phyloP scores from a whole-genome alignment of 164 flowering plant genomes.

The Amborella trichopoda region DNA sequence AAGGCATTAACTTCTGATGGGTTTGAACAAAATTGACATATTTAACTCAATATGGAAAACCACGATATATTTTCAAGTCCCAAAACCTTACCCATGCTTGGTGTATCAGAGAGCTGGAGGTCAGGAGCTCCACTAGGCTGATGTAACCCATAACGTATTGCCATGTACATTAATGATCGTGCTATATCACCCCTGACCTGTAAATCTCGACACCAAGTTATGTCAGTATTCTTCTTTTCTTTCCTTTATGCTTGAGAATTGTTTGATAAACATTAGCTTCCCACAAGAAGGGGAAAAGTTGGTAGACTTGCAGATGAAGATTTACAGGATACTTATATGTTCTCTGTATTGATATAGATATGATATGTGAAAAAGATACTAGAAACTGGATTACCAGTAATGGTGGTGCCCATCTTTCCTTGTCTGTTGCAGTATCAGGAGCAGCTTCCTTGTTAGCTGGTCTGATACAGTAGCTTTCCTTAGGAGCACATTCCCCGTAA shows the following conservation, averaged over 20 bases:
- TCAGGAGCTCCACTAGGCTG: slow-evolving; percentile 19
- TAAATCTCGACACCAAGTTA: no score
- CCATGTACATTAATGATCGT: slow-evolving; percentile 53
- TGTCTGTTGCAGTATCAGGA: slow-evolving; percentile 38
- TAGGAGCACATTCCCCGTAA: slow-evolving; percentile 31
- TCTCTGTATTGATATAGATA: no score
- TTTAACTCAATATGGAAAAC: no score
- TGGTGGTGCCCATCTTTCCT: slow-evolving; percentile 50
- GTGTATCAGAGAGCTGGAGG: slow-evolving; percentile 43
- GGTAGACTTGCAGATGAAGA: no score
- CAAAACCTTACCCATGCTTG: slow-evolving; percentile 22
- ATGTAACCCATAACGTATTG: slow-evolving; percentile 33
- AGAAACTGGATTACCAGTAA: slow-evolving; percentile 25
- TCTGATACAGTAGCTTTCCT: slow-evolving; percentile 23
- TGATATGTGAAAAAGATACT: no score
- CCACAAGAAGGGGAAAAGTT: no score
- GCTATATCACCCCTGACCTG: slow-evolving; percentile 60
- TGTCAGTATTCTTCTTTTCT: no score
- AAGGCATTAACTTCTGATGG: no score
- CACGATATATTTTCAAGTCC: background rate
- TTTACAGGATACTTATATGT: no score
- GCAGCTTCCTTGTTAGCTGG: slow-evolving; percentile 52
- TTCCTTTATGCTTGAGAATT: no score
- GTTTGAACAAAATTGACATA: no score
- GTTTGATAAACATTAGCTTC: no score